Evolutionary conservation across 768 basidiomycete species (phyloP).

Genomic region (Punctularia strigosozonata): DNA sequence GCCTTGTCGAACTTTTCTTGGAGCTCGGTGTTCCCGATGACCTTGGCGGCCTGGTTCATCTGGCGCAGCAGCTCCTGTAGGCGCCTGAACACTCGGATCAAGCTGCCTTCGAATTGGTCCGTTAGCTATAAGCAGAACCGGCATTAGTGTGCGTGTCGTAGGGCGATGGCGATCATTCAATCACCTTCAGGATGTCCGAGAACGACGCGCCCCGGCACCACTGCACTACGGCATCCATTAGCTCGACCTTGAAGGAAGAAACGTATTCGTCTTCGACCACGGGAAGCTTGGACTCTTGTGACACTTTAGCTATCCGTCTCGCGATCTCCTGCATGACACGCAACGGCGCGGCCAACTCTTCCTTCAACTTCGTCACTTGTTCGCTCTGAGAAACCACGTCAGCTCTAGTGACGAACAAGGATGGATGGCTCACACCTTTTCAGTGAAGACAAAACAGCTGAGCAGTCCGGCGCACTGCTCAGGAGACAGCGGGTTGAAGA

Average conservation of each 20-base stretch:
- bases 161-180: conserved; percentile 7
- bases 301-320: conserved; percentile 91
- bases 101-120: conserved; percentile 92
- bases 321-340: conserved; percentile 95
- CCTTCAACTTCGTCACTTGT: conserved; percentile 73
- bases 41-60: conserved; percentile 92
- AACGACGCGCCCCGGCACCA: conserved; percentile 99
- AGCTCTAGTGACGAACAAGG: neutral
- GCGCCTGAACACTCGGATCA: conserved; percentile 93
- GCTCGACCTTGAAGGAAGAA: conserved; percentile 91
- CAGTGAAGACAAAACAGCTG: conserved; percentile 95
- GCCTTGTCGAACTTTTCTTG: conserved; percentile 90
- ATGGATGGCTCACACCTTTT: conserved; percentile 53
- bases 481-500: conserved; percentile 80
- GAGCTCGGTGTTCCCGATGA: conserved; percentile 90
- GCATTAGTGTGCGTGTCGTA: neutral
- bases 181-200: conserved; percentile 89
- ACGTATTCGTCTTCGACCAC: conserved; percentile 94
- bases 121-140: conserved; percentile 54
- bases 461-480: conserved; percentile 91
- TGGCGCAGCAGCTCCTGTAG: conserved; percentile 90
- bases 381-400: conserved; percentile 50
- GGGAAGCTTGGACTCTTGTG: conserved; percentile 83
- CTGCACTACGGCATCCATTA: conserved; percentile 95
- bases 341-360: conserved; percentile 87